These are phyloP conservation scores for Viola odorata DNA, from an alignment of 345 rosid genomes.

Conservation along the genomic window DNA sequence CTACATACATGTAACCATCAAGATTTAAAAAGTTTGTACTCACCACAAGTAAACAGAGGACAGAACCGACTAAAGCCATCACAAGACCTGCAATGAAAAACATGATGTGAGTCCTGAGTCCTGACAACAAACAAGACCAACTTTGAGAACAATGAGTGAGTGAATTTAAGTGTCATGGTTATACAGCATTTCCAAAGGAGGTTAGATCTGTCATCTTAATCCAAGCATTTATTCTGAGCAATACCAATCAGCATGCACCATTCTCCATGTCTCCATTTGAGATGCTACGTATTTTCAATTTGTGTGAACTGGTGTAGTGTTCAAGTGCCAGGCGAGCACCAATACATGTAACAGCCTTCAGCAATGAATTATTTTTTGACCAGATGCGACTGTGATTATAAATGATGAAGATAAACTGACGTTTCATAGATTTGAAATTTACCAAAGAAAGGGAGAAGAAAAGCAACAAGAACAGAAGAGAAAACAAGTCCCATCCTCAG, in stretches of 20 bases:
- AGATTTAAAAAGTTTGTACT: constrained; percentile 16
- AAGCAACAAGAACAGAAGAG: constrained; percentile 77
- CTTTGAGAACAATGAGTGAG: too few relatives aligned
- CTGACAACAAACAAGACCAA: too few relatives aligned
- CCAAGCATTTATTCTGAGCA: not conserved
- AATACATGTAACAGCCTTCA: too few relatives aligned
- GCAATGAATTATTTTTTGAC: too few relatives aligned
- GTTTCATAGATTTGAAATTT: constrained; percentile 7
- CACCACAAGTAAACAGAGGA: constrained; percentile 78
- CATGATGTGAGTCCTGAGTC: not conserved
- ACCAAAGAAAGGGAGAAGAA: constrained; percentile 86
- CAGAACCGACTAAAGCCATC: constrained; percentile 91
- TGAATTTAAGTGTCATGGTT: not conserved
- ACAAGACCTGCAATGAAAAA: constrained; percentile 52
- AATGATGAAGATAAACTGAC: not conserved
- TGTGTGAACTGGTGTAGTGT: too few relatives aligned
- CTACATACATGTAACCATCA: not conserved
- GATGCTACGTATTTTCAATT: not conserved
- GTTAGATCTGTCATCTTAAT: not conserved
- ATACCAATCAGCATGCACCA: not conserved
- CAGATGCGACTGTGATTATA: not conserved
- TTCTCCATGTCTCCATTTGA: not conserved
- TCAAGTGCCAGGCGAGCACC: too few relatives aligned
- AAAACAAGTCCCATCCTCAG: constrained; percentile 68
- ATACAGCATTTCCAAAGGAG: not conserved